Base-by-base conservation (phyloP, 208 protist species). In the Leishmania guyanensis region DNA sequence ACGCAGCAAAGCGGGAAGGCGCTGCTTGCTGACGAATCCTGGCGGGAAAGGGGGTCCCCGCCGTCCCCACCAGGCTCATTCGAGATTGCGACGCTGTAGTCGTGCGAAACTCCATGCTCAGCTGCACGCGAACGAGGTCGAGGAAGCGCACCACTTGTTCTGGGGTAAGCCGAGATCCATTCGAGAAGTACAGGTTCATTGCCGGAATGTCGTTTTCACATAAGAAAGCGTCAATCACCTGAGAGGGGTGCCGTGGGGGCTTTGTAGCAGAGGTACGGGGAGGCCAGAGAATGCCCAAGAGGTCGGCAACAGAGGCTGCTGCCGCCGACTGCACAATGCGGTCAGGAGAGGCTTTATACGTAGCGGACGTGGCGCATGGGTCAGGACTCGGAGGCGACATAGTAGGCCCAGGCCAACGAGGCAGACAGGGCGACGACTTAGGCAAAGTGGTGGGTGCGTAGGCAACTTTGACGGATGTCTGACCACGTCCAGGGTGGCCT, bases 231-330 rank as follows among this genome's bases (percentile, higher is more conserved):
- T 51, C 29, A 58, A 50, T 60, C 1, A 26, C 58, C n/a, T 68
- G 50, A 0, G 70, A 26, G 17, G 9, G 46, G 10, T 51, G 39
- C 26, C 17, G 68, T 29, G 68, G 36, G 14, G 39, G 43, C 20
- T 50, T 54, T 48, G 39, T 78, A 22, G 39, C 33, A 26, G 68
- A 26, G 26, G 36, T 69, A 33, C 54, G 58, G 3, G 92, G 90
- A 5, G 92, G 92, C 91, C 92, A 96, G 58, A 86, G 56, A 17
- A 96, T 76, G n/a, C 90, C 89, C 8, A 94, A 81, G 22, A 92
- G 77, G 33, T 79, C 56, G 3, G 92, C 92, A 16, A 96, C 77
- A 8, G 80, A 78, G 39, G 79, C 84, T 2, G 81, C 82, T 29
- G 83, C 89, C 36, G 66, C 69, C 20, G 64, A 54, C 51, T 58